Base-by-base conservation (phyloP, 106 monocot species). In the Dioscorea zingiberensis region DNA sequence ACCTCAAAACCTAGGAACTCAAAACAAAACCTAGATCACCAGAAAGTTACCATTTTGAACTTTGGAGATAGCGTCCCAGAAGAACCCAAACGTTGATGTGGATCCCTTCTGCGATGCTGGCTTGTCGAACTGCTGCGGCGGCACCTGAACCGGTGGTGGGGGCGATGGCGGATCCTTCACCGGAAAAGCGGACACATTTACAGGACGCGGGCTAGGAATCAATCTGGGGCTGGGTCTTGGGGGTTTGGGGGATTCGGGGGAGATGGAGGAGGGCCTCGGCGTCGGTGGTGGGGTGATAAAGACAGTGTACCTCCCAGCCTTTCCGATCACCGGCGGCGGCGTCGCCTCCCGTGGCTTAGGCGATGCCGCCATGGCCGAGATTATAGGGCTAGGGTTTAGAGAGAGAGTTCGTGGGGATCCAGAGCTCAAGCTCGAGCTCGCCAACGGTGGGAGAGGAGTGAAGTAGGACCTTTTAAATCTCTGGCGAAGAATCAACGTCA, bases 21-120 rank as follows among this genome's bases (percentile, higher is more conserved):
- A 54, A 46, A 16, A 59, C 18, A 68, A 44, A 62, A 7, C 22
- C 29, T 21, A 73, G 25, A 24, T 22, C 48, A 4, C 44, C 56
- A 24, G 80, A 85, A 38, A 38, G 30, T 15, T 88, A 93, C 93
- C 88, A 61, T 85, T 80, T 78, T 85, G 93, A 26, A 88, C 88
- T 80, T 75, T 83, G 17, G 93, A 77, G 54, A 88, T 80, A 14
- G 93, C 80, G 65, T 83, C 78, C 88, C 88, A 85, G 79, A 93
- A 85, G 75, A 88, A 85, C 54, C 80, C 85, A 47, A 93, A 76
- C 67, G 57, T 30, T 9, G 77, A 76, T 21, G 78, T 71, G 28
- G 70, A 62, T 18, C 64, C 54, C 9, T 54, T 54, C 3, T 6
- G 38, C 38, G 38, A 38, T 10, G 38, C 38, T 47, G 60, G 58